Percentiles rank a stretch among this genome's conserved stretches.
Evolutionary conservation across 2,329 filamentous ascomycete genomes (phyloP).

Genomic region (Talaromyces sp.): DNA sequence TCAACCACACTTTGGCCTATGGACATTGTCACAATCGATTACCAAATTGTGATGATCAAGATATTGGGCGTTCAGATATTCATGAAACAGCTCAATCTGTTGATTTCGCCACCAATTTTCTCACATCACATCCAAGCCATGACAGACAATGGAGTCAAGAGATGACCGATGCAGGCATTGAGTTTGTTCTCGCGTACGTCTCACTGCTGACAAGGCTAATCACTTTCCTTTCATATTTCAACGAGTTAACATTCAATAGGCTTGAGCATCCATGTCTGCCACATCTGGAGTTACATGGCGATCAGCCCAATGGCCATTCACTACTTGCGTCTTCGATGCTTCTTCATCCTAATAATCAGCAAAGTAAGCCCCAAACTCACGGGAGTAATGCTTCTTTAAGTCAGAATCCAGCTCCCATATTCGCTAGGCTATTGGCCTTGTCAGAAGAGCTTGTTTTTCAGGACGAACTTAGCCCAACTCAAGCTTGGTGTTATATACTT

Average conservation of each 20-base stretch:
- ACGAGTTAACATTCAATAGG: conserved; percentile 12
- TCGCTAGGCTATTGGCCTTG: conserved; percentile 17
- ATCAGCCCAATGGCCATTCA: conserved; percentile 31
- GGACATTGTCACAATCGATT: neutral
- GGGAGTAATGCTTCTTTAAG: neutral
- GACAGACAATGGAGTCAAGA: neutral
- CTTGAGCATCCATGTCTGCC: conserved; percentile 39
- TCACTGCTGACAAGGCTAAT: neutral
- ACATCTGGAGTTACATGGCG: conserved; percentile 28
- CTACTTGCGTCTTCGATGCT: conserved; percentile 34
- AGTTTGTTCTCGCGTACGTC: conserved; percentile 40
- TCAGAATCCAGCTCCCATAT: conserved; percentile 12
- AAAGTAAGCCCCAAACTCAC: neutral
- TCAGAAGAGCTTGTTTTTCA: conserved; percentile 17
- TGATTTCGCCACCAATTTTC: neutral
- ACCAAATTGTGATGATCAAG: neutral
- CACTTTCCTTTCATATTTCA: neutral
- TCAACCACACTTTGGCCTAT: neutral
- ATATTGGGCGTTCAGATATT: neutral
- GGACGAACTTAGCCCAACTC: conserved; percentile 38
- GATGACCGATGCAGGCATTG: conserved; percentile 28
- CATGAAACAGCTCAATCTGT: neutral
- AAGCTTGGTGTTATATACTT: conserved; percentile 36
- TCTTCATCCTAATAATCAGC: conserved; percentile 16
- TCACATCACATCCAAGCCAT: neutral